phyloP scores from a whole-genome alignment of 805 yeast species.

The Kluyveromyces lactis region DNA sequence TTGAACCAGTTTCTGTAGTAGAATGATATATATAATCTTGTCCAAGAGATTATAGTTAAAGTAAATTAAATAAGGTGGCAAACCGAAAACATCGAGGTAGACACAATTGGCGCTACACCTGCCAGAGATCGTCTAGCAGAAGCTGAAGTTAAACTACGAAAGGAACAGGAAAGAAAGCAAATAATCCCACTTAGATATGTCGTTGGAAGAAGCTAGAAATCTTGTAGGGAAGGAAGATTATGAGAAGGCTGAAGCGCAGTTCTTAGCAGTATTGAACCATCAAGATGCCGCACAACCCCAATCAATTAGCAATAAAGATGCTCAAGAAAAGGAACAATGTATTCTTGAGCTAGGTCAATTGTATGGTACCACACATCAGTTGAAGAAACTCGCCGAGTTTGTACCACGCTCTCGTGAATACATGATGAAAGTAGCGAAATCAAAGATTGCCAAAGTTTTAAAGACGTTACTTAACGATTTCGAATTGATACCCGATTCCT shows the following conservation, averaged over 20 bases:
- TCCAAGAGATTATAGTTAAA: too few relatives aligned
- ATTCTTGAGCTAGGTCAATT: constrained; percentile 69
- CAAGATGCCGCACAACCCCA: constrained; percentile 25
- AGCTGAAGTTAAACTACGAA: too few relatives aligned
- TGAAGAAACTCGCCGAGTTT: constrained; percentile 48
- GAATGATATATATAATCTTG: too few relatives aligned
- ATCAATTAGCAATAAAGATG: constrained; percentile 33
- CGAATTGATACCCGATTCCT: constrained; percentile 51
- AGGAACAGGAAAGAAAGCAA: too few relatives aligned
- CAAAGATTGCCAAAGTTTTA: constrained; percentile 89
- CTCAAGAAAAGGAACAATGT: constrained; percentile 49
- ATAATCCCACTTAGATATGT: too few relatives aligned
- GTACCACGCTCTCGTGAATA: constrained; percentile 59
- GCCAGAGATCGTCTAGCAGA: too few relatives aligned
- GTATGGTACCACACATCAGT: constrained; percentile 44
- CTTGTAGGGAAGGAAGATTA: constrained; percentile 43
- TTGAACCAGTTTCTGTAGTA: too few relatives aligned
- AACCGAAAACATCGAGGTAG: too few relatives aligned
- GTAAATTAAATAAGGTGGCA: too few relatives aligned
- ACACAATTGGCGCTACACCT: too few relatives aligned
- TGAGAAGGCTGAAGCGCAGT: constrained; percentile 52
- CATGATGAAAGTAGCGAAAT: constrained; percentile 80
- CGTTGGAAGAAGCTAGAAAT: constrained; percentile 52
- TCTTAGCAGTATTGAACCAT: constrained; percentile 40
- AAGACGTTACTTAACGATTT: constrained; percentile 72